A percentile compares a stretch with the other conserved stretches of the same genome.
These are phyloP conservation scores for Aspergillus sclerotioniger DNA, from an alignment of 495 filamentous ascomycete species.

Conservation along the genomic window DNA sequence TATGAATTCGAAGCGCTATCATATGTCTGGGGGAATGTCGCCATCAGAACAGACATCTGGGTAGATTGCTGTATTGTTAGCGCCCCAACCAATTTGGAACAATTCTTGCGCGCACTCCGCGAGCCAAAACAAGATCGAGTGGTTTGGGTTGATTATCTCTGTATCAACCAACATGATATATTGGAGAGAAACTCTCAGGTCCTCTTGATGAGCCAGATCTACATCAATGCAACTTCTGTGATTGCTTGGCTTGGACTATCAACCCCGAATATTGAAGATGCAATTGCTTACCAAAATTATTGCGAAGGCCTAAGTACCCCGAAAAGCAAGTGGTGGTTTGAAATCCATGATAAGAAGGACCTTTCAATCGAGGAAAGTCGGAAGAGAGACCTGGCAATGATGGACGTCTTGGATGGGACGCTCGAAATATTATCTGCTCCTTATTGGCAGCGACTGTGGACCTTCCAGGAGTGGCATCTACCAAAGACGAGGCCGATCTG, in stretches of 20 bases:
- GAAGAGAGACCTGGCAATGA: background rate
- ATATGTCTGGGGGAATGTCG: conserved; percentile 34
- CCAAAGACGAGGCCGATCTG: background rate
- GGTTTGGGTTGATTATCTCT: conserved; percentile 35
- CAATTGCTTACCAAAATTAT: background rate
- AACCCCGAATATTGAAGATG: conserved; percentile 9
- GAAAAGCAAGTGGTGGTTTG: background rate
- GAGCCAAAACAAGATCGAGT: conserved; percentile 16
- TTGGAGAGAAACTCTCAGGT: conserved; percentile 32
- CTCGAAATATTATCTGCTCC: conserved; percentile 1
- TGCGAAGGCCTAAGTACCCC: background rate
- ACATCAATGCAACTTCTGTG: conserved; percentile 18
- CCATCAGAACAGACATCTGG: conserved; percentile 11
- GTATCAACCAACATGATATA: conserved; percentile 33
- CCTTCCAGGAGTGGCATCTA: conserved; percentile 8
- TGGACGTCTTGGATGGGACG: background rate
- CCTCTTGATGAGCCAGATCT: conserved; percentile 30
- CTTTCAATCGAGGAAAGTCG: conserved; percentile 5
- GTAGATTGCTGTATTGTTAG: conserved; percentile 20
- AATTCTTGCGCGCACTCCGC: conserved; percentile 28
- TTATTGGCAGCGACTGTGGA: conserved; percentile 8
- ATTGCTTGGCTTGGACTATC: conserved; percentile 23
- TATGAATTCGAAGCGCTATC: conserved; percentile 35
- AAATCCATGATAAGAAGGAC: background rate
- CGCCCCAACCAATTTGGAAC: conserved; percentile 26